These are phyloP conservation scores for Sindora glabra DNA, from an alignment of 306 rosid genomes.

Conservation along the genomic window DNA sequence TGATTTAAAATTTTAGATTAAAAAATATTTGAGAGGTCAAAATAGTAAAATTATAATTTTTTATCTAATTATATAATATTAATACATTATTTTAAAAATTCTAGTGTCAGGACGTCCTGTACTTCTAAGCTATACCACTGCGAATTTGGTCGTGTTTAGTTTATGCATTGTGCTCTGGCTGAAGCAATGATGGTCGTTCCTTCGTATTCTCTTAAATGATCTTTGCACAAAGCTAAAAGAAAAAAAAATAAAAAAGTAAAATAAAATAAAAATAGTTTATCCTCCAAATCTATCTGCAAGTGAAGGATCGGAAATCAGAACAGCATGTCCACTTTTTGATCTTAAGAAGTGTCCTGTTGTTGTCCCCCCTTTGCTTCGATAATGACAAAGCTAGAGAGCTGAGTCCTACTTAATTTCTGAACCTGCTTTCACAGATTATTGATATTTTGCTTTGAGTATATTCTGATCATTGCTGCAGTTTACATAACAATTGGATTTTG, in stretches of 20 bases:
- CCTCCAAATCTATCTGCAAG: conserved; percentile 23
- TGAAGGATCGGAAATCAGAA: conserved; percentile 43
- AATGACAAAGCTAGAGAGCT: conserved; percentile 60
- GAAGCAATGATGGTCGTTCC: too few relatives aligned
- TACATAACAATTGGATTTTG: conserved; percentile 18
- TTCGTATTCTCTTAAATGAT: too few relatives aligned
- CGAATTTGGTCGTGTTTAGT: too few relatives aligned
- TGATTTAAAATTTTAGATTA: too few relatives aligned
- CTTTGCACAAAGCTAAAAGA: not conserved
- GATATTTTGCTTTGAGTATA: conserved; percentile 12
- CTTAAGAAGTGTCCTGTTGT: conserved; percentile 44
- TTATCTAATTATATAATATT: too few relatives aligned
- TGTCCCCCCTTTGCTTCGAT: conserved; percentile 48
- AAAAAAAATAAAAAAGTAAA: too few relatives aligned
- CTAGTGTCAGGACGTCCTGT: too few relatives aligned
- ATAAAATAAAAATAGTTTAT: not conserved
- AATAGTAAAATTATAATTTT: too few relatives aligned
- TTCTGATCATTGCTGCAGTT: conserved; percentile 8
- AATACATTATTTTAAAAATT: too few relatives aligned
- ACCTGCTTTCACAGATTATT: conserved; percentile 38
- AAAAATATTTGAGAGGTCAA: too few relatives aligned
- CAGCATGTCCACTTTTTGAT: conserved; percentile 58
- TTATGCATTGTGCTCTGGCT: too few relatives aligned
- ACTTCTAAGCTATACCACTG: too few relatives aligned
- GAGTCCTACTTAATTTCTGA: conserved; percentile 41